Conservation (phyloP, 805 yeast genomes). For the Tanozyma kutaoensis region DNA sequence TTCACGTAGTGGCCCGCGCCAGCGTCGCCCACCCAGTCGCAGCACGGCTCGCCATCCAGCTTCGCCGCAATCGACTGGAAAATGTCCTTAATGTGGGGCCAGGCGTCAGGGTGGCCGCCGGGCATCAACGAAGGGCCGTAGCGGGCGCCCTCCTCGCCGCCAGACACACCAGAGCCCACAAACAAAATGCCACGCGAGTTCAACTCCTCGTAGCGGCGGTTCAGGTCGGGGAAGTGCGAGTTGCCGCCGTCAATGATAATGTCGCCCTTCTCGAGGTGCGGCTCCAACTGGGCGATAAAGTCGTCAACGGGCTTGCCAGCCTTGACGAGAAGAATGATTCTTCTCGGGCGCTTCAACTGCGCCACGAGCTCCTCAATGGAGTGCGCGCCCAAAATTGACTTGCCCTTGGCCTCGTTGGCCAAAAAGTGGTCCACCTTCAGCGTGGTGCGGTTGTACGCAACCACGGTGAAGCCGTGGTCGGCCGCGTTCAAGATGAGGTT, state of each 20-base stretch:
- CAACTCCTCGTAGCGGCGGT: constrained; percentile 90
- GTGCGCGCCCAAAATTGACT: constrained; percentile 89
- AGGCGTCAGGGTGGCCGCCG: constrained; percentile 95
- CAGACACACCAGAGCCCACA: constrained; percentile 99
- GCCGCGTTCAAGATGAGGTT: constrained; percentile 95
- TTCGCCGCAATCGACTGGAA: constrained; percentile 95
- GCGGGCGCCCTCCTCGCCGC: constrained; percentile 99
- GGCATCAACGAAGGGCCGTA: constrained; percentile 99
- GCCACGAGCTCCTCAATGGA: constrained; percentile 79
- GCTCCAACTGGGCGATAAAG: constrained; percentile 78
- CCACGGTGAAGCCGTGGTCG: constrained; percentile 96
- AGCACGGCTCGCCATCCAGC: constrained; percentile 97
- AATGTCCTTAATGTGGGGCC: constrained; percentile 96
- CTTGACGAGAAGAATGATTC: constrained; percentile 86
- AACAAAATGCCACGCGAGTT: constrained; percentile 77
- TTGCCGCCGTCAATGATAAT: constrained; percentile 99
- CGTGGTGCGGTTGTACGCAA: constrained; percentile 96
- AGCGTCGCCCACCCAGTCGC: constrained; percentile 99
- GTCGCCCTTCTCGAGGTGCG: constrained; percentile 90
- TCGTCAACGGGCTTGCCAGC: constrained; percentile 94
- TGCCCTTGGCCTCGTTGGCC: constrained; percentile 93
- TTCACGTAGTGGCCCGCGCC: constrained; percentile 98
- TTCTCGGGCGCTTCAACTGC: constrained; percentile 93
- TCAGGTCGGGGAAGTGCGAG: constrained; percentile 97
- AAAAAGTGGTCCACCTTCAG: constrained; percentile 91